Evolutionary conservation across 2,329 filamentous ascomycete species (phyloP), one percentile per base, ranked within the genome.

Genomic region (Lachnellula occidentalis): DNA sequence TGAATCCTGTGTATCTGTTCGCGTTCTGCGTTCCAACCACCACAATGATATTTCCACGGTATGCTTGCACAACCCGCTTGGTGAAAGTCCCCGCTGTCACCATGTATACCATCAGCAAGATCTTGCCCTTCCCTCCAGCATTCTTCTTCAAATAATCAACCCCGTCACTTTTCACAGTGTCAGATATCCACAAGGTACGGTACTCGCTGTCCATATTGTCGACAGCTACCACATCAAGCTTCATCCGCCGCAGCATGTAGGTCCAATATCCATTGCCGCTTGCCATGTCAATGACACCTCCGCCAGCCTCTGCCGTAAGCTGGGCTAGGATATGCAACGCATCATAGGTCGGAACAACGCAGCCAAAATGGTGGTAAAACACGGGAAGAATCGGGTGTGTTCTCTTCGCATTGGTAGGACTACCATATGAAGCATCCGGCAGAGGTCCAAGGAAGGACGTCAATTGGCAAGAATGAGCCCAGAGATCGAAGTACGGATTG

Each of bases 331-430:
- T 73, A 58, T 78, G 73, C 12, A 91, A 72, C 1, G 80, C 76
- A 62, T 89, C 85, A 68, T 86, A 85, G 9, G 79, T 81, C 0
- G 87, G 87, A 19, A 83, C 83, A 1, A 81, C 80, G 71, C 87
- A 91, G 49, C 86, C 86, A 68, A 90, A 90, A 70, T 91, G 87
- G 71, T 90, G 87, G 77, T 90, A 90, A 53, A 90, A 76, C 17
- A 90, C 74, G 2, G 87, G 87, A 8, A 90, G 76, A 6, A 88
- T 75, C 62, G 87, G 85, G 70, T 91, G 87, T 48, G 78, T 80
- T 56, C 75, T 78, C 50, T 74, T 76, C 4, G 79, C 76, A 24
- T 75, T 71, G 15, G 74, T 75, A 3, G 83, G 63, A 46, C 59
- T 37, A 12, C 58, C 57, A 54, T 65, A 66, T 80, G 36, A 71